Conservation (phyloP, 1,284 basidiomycete species). For the Moesziomyces parantarcticus region DNA sequence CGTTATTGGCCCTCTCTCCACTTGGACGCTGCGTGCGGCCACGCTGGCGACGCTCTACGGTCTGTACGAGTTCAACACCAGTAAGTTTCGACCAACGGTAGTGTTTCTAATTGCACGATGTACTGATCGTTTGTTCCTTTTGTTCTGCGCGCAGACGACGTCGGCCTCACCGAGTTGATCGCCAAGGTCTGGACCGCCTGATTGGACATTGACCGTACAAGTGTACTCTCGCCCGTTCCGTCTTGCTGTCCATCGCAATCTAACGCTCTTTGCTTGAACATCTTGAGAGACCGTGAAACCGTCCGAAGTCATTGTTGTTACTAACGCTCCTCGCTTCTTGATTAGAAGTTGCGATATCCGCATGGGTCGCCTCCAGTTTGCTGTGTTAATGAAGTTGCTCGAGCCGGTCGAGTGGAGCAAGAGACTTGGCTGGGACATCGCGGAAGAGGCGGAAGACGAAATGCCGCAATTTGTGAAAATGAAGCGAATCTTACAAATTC, state of each 20-base stretch:
- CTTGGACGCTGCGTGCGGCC: conserved; percentile 80
- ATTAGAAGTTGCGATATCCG: no score
- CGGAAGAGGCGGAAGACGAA: no score
- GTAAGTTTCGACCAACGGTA: conserved; percentile 34
- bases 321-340: no score
- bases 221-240: background rate
- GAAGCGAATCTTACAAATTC: background rate
- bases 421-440: no score
- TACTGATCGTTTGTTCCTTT: conserved; percentile 12
- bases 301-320: no score
- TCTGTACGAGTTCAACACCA: conserved; percentile 74
- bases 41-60: conserved; percentile 89
- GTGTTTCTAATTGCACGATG: background rate
- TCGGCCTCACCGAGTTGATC: conserved; percentile 85
- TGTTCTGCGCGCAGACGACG: conserved; percentile 72
- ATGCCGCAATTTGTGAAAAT: background rate
- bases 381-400: no score
- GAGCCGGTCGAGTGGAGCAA: no score
- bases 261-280: background rate
- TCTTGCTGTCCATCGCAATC: conserved; percentile 10
- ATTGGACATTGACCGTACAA: conserved; percentile 19
- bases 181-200: conserved; percentile 77
- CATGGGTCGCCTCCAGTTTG: no score
- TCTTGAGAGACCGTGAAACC: no score
- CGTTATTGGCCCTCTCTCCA: conserved; percentile 75